phyloP scores from a whole-genome alignment of 2,329 filamentous ascomycete genomes.

The Arthrocladium fulminans region DNA sequence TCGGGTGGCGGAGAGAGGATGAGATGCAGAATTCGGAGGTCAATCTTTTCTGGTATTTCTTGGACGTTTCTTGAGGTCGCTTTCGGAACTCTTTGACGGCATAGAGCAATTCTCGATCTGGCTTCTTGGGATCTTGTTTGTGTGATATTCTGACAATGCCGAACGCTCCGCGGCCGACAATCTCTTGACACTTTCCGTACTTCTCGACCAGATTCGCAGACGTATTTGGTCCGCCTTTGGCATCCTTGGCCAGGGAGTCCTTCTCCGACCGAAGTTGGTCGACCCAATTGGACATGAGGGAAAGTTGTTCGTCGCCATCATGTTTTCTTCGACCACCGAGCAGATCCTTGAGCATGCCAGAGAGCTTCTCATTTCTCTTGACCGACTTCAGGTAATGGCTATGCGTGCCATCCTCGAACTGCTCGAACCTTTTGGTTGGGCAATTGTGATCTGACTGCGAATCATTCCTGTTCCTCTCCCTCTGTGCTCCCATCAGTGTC shows the following conservation, averaged over 20 bases:
- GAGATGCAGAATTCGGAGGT: constrained; percentile 98
- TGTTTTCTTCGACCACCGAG: constrained; percentile 68
- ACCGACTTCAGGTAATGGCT: constrained; percentile 83
- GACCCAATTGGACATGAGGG: constrained; percentile 91
- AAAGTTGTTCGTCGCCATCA: constrained; percentile 62
- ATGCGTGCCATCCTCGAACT: constrained; percentile 60
- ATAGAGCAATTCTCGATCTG: constrained; percentile 75
- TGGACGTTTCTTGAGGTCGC: constrained; percentile 84
- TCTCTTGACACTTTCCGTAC: constrained; percentile 96
- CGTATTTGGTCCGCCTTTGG: constrained; percentile 64
- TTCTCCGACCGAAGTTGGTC: constrained; percentile 86
- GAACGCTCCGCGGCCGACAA: constrained; percentile 91
- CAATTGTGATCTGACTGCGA: constrained; percentile 14
- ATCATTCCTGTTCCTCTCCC: constrained; percentile 27
- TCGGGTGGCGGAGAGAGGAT: constrained; percentile 89
- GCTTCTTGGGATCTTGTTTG: constrained; percentile 77
- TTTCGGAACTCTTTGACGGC: constrained; percentile 97
- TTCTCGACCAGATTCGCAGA: constrained; percentile 82
- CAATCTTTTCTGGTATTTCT: constrained; percentile 95
- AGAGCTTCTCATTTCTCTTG: constrained; percentile 87
- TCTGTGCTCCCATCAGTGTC: constrained; percentile 21
- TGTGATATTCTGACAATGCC: constrained; percentile 96
- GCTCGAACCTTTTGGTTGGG: constrained; percentile 46
- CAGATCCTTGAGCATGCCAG: constrained; percentile 80
- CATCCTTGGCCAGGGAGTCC: constrained; percentile 69